phyloP scores from a whole-genome alignment of 2,329 filamentous ascomycete genomes.

The Kalaharituber pfeilii region DNA sequence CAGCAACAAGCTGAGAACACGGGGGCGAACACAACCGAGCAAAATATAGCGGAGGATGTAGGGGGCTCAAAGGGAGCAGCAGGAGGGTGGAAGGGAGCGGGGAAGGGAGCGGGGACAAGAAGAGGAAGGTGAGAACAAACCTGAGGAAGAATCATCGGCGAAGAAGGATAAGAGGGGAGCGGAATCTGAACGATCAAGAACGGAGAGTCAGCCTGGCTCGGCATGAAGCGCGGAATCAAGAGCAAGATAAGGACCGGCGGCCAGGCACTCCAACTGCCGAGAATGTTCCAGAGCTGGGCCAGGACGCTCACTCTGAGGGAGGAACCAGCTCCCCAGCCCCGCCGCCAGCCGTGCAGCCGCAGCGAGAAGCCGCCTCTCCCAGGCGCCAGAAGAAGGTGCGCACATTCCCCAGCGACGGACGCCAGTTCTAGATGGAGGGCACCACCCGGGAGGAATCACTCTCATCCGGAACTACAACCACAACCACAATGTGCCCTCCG shows the following conservation, averaged over 20 bases:
- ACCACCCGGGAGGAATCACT: constrained; percentile 6
- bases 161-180: background rate
- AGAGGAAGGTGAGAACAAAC: background rate
- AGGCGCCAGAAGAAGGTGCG: background rate
- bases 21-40: background rate
- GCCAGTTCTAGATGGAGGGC: background rate
- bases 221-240: background rate
- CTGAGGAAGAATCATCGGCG: background rate
- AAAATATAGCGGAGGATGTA: background rate
- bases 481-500: constrained; percentile 23
- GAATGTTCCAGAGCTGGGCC: background rate
- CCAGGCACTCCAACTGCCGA: background rate
- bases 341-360: background rate
- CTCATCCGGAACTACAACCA: constrained; percentile 24
- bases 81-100: background rate
- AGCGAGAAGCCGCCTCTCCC: no score
- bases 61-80: background rate
- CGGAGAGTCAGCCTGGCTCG: background rate
- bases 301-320: background rate
- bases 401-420: background rate
- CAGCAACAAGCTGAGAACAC: background rate
- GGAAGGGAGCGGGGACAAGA: background rate
- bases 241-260: background rate
- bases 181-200: background rate
- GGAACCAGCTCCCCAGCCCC: background rate